Base-by-base conservation (phyloP, 2,329 filamentous ascomycete species). In the Salinomyces thailandicus region DNA sequence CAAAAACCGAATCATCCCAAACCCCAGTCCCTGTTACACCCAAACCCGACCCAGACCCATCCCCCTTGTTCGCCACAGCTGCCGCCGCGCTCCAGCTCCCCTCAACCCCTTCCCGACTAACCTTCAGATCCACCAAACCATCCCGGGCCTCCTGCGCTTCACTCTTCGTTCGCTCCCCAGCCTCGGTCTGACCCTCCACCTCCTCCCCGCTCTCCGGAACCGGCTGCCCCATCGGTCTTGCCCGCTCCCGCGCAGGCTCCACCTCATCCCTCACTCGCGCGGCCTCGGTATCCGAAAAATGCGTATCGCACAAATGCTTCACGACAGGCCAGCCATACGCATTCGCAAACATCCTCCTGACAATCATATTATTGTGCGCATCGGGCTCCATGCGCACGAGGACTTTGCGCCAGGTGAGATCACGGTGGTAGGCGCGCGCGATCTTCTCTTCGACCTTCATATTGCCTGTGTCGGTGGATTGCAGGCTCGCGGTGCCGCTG, bases 361-460 rank as follows among this genome's bases (percentile, higher is more conserved):
- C 91, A 42, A 96, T 81, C 48, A 98, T 93, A 60, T 98, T 98
- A 62, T 98, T 98, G 64, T 98, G 91, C 0, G 91, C 91, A 61
- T 98, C 91, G 0, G 91, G 91, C 57, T 98, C 89, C 2, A 98
- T 70, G 36, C 91, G 82, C 11, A 98, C 91, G 3, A 98, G 74
- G 1, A 98, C 91, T 58, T 98, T 98, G 31, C 91, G 82, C 91
- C 91, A 98, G 1, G 85, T 84, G 14, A 98, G 64, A 45, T 85
- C 85, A 9, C 79, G 77, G 59, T 98, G 91, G 62, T 98, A 98
- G 11, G 86, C 91, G 31, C 91, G 76, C 2, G 91, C 91, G 48
- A 98, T 98, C 62, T 95, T 96, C 60, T 98, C 91, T 60, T 98
- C 91, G 1, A 96, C 86, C 44, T 83, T 85, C 77, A 96, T 87